Evolutionary conservation across 768 basidiomycete genomes (phyloP).

Genomic region (Chiua virens): DNA sequence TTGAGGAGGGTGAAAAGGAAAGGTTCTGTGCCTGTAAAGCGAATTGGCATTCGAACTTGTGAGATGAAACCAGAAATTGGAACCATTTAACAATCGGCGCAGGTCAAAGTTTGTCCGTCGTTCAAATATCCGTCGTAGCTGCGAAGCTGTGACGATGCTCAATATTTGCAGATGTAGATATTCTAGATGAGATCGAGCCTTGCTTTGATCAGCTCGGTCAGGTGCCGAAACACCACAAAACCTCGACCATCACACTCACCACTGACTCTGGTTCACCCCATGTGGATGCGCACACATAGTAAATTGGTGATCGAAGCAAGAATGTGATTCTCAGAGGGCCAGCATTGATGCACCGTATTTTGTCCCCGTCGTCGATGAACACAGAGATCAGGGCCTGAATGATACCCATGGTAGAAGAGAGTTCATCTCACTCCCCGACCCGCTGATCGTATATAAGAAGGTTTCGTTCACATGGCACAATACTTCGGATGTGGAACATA

Average conservation of each 20-base stretch:
- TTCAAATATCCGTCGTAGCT: conserved; percentile 85
- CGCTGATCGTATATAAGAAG: conserved; percentile 32
- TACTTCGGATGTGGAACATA: conserved; percentile 30
- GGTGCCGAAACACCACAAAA: conserved; percentile 1
- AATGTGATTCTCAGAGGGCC: conserved; percentile 85
- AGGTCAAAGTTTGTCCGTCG: conserved; percentile 91
- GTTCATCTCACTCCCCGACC: conserved; percentile 56
- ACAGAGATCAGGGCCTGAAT: conserved; percentile 96
- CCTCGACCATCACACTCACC: conserved; percentile 48
- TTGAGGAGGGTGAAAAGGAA: conserved; percentile 73
- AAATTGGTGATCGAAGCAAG: conserved; percentile 81
- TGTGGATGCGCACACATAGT: conserved; percentile 86
- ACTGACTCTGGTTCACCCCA: conserved; percentile 98
- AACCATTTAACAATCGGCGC: conserved; percentile 68
- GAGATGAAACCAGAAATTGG: not conserved
- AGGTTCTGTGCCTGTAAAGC: conserved; percentile 69
- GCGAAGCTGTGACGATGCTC: conserved; percentile 83
- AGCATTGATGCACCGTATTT: conserved; percentile 78
- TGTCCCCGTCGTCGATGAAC: conserved; percentile 91
- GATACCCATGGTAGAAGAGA: conserved; percentile 82
- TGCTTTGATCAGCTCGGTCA: conserved; percentile 52
- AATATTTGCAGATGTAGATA: conserved; percentile 93
- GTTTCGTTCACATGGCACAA: not conserved
- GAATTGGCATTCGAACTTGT: not conserved
- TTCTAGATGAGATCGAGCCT: conserved; percentile 93